Percentiles rank a stretch among this genome's conserved stretches.
Evolutionary conservation across 1,284 basidiomycete genomes (phyloP).

Genomic region (Chalciporus sp.): DNA sequence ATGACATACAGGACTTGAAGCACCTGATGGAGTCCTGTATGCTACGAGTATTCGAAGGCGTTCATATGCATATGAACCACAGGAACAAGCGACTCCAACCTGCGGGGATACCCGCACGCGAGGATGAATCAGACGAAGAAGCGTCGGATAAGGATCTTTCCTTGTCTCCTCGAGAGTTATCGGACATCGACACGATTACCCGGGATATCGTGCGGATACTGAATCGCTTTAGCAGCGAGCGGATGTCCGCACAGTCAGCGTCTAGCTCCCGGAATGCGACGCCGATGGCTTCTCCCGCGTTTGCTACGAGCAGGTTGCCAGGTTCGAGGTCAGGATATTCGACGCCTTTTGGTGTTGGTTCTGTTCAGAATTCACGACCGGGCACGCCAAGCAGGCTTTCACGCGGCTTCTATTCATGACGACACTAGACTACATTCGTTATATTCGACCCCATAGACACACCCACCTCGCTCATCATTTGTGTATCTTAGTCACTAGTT

Average conservation of each 20-base stretch:
- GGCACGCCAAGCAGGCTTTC: constrained; percentile 61
- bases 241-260: constrained; percentile 54
- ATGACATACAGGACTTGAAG: constrained; percentile 87
- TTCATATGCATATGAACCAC: constrained; percentile 59
- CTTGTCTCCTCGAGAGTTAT: constrained; percentile 66
- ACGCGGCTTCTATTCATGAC: constrained; percentile 30
- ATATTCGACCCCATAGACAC: constrained; percentile 11
- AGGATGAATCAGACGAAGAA: constrained; percentile 66
- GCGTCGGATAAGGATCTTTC: constrained; percentile 47
- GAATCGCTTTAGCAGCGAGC: constrained; percentile 64
- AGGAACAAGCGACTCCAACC: constrained; percentile 35
- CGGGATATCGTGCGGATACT: constrained; percentile 74
- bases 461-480: constrained; percentile 4
- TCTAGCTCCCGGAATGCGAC: constrained; percentile 66
- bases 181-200: constrained; percentile 75
- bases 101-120: constrained; percentile 44
- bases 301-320: constrained; percentile 38
- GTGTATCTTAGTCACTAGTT: constrained; percentile 22
- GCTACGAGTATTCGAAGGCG: constrained; percentile 91
- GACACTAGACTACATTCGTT: constrained; percentile 7
- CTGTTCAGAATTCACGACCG: constrained; percentile 60
- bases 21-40: constrained; percentile 82
- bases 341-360: constrained; percentile 51
- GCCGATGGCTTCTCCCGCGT: constrained; percentile 52
- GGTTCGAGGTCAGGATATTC: constrained; percentile 53